These are phyloP conservation scores for rapeseed (Brassica napus) DNA, from an alignment of 345 rosid species.

Conservation along the genomic window Da-Ae NC_063449.1:9928501-9929000, in stretches of 20 bases:
- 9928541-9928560: not conserved
- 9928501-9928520: not conserved
- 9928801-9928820: not conserved
- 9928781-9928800: conserved; percentile 8
- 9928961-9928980: not conserved
- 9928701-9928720: conserved; percentile 35
- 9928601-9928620: not conserved
- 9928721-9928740: conserved; percentile 19
- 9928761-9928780: conserved; percentile 20
- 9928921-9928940: conserved; percentile 44
- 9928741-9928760: conserved; percentile 26
- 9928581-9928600: conserved; percentile 17
- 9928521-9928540: too few relatives aligned
- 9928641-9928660: not conserved
- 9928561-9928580: conserved; percentile 9
- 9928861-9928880: conserved; percentile 51
- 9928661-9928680: conserved; percentile 15
- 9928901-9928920: conserved; percentile 50
- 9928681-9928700: conserved; percentile 27
- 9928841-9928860: conserved; percentile 36
- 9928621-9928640: not conserved
- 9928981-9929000: too few relatives aligned
- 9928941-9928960: not conserved
- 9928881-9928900: conserved; percentile 40
- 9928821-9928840: not conserved